Evolutionary conservation across 2,329 filamentous ascomycete genomes (phyloP), one percentile per base, ranked within the genome.

Genomic region (Fusarium fujikuroi): DNA sequence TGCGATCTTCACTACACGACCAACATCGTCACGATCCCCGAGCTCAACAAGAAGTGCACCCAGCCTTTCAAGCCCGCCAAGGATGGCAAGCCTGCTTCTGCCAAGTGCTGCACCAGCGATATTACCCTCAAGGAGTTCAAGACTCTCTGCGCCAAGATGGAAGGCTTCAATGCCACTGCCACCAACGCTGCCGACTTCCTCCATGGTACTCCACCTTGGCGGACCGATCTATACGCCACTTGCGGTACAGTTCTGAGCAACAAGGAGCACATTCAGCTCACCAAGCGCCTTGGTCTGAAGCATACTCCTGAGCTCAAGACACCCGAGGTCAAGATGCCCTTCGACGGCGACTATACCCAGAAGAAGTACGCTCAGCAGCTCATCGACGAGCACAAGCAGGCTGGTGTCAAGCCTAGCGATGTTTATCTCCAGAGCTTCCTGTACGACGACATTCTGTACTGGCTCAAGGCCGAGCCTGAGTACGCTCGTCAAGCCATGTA

Each of bases 61-160:
- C 79, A 81, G 59, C 90, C 89, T 1, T 93, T 93, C 80, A 81
- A 80, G n/a, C 88, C 91, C 0, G 86, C 89, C 9, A 80, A 80
- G 21, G 82, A 85, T 69, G 88, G 86, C 59, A 76, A 75, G 62
- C 77, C 84, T 2, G 92, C 92, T 3, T 85, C 83, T 21, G 91
- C 91, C 18, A 88, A 88, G 73, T 93, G 92, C 85, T 93, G 92
- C 85, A 93, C 92, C 6, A 90, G 87, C 75, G 92, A 93, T 78
- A 88, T 93, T 77, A 93, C 91, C 2, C 82, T 92, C 40, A 85
- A 85, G 50, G 92, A 93, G 81, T 93, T 89, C 85, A 89, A 90
- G 80, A 84, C 86, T 9, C 87, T 93, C 9, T 93, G 92, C 82
- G 87, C 87, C 76, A 93, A 92, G 82, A 92, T 92, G 90, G 92